phyloP scores from a whole-genome alignment of 2,329 filamentous ascomycete species.

The Alternaria viburni region DNA sequence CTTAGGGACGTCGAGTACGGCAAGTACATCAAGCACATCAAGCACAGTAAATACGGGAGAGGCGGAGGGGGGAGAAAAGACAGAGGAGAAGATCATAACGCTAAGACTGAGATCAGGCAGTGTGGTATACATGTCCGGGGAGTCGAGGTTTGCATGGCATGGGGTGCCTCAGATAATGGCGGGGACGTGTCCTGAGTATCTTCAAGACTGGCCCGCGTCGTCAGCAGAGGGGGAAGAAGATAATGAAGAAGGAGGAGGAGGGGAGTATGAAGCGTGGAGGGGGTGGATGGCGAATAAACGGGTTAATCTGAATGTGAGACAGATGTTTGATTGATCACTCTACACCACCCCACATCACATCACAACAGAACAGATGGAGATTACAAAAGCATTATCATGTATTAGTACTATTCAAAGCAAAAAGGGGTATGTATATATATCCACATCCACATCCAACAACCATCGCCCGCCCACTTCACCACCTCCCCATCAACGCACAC shows the following conservation, averaged over 20 bases:
- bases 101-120: slow-evolving; percentile 76
- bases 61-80: too few species aligned
- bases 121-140: slow-evolving; percentile 84
- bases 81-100: slow-evolving; percentile 26
- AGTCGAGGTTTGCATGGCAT: slow-evolving; percentile 90
- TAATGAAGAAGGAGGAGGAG: slow-evolving; percentile 37
- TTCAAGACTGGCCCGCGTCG: slow-evolving; percentile 74
- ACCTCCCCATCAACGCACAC: not conserved
- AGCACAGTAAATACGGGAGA: too few species aligned
- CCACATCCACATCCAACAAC: not conserved
- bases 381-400: not conserved
- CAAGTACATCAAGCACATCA: too few species aligned
- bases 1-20: too few species aligned
- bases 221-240: slow-evolving; percentile 44
- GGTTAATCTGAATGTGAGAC: slow-evolving; percentile 89
- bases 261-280: slow-evolving; percentile 70
- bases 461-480: not conserved
- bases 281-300: slow-evolving; percentile 90
- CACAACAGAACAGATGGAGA: too few species aligned
- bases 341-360: not conserved
- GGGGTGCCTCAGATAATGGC: slow-evolving; percentile 86
- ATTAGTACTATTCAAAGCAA: slow-evolving; percentile 2
- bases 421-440: slow-evolving; percentile 2
- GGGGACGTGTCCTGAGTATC: slow-evolving; percentile 76
- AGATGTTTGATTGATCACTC: slow-evolving; percentile 69